A percentile compares a stretch with the other conserved stretches of the same genome.
phyloP scores from a whole-genome alignment of 805 yeast species.

The Candida stauntonica region DNA sequence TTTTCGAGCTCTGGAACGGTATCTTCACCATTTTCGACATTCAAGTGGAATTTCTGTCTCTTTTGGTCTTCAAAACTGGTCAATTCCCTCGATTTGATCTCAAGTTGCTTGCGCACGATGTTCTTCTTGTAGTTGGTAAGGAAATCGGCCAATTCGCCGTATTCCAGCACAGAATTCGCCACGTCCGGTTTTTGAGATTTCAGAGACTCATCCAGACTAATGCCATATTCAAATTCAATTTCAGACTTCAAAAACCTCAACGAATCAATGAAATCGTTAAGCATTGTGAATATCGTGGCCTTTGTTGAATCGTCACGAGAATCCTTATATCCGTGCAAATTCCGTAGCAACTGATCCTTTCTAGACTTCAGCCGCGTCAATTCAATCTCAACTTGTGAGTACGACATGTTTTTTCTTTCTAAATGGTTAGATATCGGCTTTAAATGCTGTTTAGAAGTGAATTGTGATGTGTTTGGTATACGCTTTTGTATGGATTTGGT shows the following conservation, averaged over 20 bases:
- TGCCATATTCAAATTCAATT: slow-evolving; percentile 20
- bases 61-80: slow-evolving; percentile 6
- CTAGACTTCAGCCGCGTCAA: slow-evolving; percentile 3
- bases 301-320: slow-evolving; percentile 14
- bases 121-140: slow-evolving; percentile 12
- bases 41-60: slow-evolving; percentile 5
- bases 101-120: slow-evolving; percentile 18
- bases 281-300: slow-evolving; percentile 12
- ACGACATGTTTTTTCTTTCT: background rate
- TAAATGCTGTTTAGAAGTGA: too few species aligned
- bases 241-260: slow-evolving; percentile 13
- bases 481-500: too few species aligned
- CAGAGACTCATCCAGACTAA: slow-evolving; percentile 7
- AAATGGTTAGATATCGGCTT: too few species aligned
- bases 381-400: slow-evolving; percentile 3
- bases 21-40: slow-evolving; percentile 1
- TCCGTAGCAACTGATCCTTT: slow-evolving; percentile 12
- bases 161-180: slow-evolving; percentile 1
- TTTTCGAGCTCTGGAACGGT: background rate
- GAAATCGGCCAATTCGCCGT: slow-evolving; percentile 17
- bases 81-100: slow-evolving; percentile 7
- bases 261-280: slow-evolving; percentile 16
- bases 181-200: background rate
- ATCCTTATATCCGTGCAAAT: slow-evolving; percentile 9
- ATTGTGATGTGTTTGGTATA: too few species aligned